Evolutionary conservation across 176 grass and related monocot species (phyloP), one percentile per base, ranked within the genome.

Genomic region (Oryza brachyantha): DNA sequence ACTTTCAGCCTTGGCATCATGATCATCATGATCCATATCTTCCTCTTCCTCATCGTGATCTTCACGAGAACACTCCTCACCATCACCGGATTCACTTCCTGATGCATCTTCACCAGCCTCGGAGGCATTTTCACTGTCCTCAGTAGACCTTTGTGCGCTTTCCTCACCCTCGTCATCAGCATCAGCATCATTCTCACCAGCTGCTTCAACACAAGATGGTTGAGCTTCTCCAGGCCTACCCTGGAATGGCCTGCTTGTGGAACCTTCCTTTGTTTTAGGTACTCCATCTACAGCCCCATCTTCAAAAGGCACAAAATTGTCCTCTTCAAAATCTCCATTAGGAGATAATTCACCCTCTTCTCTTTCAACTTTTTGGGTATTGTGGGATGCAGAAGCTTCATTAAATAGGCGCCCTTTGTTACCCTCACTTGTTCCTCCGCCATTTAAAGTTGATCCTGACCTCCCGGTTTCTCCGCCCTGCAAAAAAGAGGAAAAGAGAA

Each of bases 311-410:
- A 91, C 90, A 84, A 95, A 95, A 80, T 86, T 91, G 36, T 95
- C 92, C 81, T 94, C 95, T 70, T 99, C 96, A 84, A 95, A 93
- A 75, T 99, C 96, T 42, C 87, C 96, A 61, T 88, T 99, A 40
- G 96, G 96, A 0, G 96, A 99, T 78, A 99, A 86, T 89, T 99
- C 96, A 55, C 96, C 96, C 80, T 99, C 96, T 74, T 99, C 96
- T 87, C 96, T 91, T 90, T 99, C 96, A 80, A 95, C 84, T 82
- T 95, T 99, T 12, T 59, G 70, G 55, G 79, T 79, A 68, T 87
- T 87, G 74, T 84, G 76, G 42, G 80, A 50, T 24, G 31, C 29
- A 59, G 86, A 80, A 79, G 72, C 68, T 88, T 94, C 92, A 84
- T 78, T 81, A 38, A 76, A 68, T 48, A 79, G 21, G 10, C 61